These are phyloP conservation scores for Hyphodiscus sp. DNA, from an alignment of 2,329 filamentous ascomycete genomes.

Conservation along the genomic window DNA sequence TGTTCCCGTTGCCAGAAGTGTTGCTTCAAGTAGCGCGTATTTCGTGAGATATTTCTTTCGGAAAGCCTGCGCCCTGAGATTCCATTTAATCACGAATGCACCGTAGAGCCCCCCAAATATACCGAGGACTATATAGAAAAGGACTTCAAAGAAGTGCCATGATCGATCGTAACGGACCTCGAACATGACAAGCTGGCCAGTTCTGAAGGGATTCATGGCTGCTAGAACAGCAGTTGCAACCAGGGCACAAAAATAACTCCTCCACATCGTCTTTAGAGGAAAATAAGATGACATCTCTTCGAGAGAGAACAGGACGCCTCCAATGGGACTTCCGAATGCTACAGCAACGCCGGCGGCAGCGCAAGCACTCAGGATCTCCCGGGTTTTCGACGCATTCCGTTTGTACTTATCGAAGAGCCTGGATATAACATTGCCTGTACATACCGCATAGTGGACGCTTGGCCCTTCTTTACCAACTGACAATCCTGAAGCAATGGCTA, in stretches of 20 bases:
- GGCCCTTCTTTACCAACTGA: constrained; percentile 97
- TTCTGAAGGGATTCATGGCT: constrained; percentile 95
- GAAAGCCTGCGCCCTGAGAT: constrained; percentile 83
- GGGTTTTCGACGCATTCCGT: constrained; percentile 84
- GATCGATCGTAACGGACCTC: constrained; percentile 91
- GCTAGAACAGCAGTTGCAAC: constrained; percentile 90
- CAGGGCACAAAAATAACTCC: constrained; percentile 95
- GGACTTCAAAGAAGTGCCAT: constrained; percentile 95
- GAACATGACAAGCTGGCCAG: constrained; percentile 98
- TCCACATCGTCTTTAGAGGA: constrained; percentile 94
- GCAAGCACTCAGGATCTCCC: constrained; percentile 90
- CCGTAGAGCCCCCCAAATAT: constrained; percentile 93
- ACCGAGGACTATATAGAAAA: constrained; percentile 89
- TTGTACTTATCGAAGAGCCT: constrained; percentile 88
- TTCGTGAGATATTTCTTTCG: constrained; percentile 84
- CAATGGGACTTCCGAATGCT: constrained; percentile 95
- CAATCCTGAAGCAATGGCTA: constrained; percentile 88
- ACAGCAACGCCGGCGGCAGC: constrained; percentile 94
- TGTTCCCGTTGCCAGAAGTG: constrained; percentile 73
- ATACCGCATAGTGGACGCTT: constrained; percentile 98
- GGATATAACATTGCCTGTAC: constrained; percentile 94
- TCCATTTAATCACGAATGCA: constrained; percentile 97
- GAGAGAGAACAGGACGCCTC: constrained; percentile 90
- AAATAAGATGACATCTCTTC: constrained; percentile 98
- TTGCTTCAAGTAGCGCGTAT: constrained; percentile 82